Base-by-base conservation (phyloP, 805 yeast genomes). In the Candida ficus region DNA sequence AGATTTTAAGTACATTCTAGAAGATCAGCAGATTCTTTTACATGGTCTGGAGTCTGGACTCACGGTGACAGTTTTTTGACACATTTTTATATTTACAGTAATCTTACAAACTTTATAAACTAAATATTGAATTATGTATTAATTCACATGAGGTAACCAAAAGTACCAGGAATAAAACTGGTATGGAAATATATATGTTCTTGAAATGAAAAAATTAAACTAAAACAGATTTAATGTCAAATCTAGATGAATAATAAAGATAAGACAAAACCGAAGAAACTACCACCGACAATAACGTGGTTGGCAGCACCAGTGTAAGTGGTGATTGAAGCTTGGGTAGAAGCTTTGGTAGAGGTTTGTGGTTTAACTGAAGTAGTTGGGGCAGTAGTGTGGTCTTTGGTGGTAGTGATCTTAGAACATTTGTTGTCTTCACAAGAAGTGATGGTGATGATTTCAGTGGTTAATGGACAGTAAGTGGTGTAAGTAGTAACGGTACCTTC, bases 261-360 rank as follows among this genome's bases (percentile, higher is more conserved):
- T 23, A 23, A 23, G 26, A 23, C 53, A 34, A 36, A 40, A 21
- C 41, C 44, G 10, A 32, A 28, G 8, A 37, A 38, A 17, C 14
- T 18, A 10, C 13, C 8, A 9, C 26, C 26, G 11, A 23, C 26
- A 23, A 13, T 13, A 23, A 23, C 26, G 8, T 23, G 26, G 26
- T 23, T 23, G 11, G 10, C 11, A 29, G 11, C 33, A 29, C n/a
- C 19, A 18, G 22, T 18, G 14, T 36, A 23, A 5, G 26, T 23
- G 11, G 11, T 23, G 10, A 23, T 23, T 10, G 26, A 10, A 10
- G 10, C 26, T 5, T 10, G 11, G 8, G 26, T 10, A 4, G 26
- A 23, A 23, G 26, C 11, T 10, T 10, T 13, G 11, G 10, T 23
- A 10, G 26, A 23, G 26, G 11, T 23, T 7, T 4, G n/a, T n/a